A percentile compares a stretch with the other conserved stretches of the same genome.
These are phyloP conservation scores for Eleusine coracana DNA, from an alignment of 176 grass and related monocot species.

Conservation along the genomic window DNA sequence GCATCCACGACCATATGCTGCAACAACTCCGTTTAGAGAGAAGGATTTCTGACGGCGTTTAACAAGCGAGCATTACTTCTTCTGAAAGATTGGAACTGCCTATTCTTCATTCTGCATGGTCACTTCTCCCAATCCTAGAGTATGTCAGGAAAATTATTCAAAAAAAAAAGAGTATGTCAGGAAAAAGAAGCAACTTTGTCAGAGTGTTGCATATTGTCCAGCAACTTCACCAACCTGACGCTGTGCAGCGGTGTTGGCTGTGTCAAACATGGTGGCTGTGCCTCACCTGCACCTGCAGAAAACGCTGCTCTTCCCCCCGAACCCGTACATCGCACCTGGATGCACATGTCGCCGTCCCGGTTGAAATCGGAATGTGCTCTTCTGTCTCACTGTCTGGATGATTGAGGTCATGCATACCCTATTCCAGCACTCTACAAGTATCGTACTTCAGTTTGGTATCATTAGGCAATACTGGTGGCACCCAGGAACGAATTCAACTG, in stretches of 20 bases:
- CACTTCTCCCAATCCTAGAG: background rate
- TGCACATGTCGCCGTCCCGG: conserved; percentile 13
- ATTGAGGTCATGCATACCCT: background rate
- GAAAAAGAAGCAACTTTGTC: conserved; percentile 14
- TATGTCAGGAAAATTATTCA: background rate
- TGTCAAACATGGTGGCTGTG: conserved; percentile 43
- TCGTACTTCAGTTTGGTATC: background rate
- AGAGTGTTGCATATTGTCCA: background rate
- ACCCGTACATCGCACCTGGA: conserved; percentile 20
- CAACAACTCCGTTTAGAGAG: background rate
- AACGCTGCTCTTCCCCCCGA: background rate
- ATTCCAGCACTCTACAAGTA: background rate
- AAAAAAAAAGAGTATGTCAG: background rate
- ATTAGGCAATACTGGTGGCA: background rate
- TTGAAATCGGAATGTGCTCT: conserved; percentile 23
- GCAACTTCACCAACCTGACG: conserved; percentile 19
- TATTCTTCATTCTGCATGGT: background rate
- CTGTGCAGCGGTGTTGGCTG: background rate
- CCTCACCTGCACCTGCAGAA: conserved; percentile 42
- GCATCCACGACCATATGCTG: background rate
- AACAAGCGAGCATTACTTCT: background rate
- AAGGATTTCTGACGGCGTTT: background rate
- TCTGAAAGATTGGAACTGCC: background rate
- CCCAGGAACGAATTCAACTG: background rate
- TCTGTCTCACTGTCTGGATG: background rate